Evolutionary conservation across 495 filamentous ascomycete genomes (phyloP), one percentile per base, ranked within the genome.

Genomic region (Aspergillus cristatus): DNA sequence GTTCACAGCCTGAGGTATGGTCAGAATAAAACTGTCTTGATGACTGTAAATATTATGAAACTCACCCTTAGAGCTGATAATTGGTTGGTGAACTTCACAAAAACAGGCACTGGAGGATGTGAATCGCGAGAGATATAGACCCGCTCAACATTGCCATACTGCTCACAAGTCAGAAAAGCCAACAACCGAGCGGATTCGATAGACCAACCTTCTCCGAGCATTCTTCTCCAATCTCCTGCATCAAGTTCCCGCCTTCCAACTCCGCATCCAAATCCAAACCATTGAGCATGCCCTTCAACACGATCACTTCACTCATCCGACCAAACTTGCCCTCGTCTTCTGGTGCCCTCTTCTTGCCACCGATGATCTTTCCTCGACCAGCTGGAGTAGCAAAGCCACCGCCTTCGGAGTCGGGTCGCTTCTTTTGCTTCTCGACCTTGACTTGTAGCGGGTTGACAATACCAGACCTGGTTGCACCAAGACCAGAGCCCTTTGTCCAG

Each of bases 191-290:
- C 20, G 15, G n/a, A n/a, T 22, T 11, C 17, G 18, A 25, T 28
- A n/a, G 32, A 47, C 63, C 35, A 46, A 79, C 74, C 74, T 88
- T 84, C 33, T 84, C 74, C 28, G 76, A 75, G 58, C 90, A 96
- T 57, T 91, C 86, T 41, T 94, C 85, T 14, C 91, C 91, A 54
- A 98, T 94, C 61, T 96, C 87, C 60, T 95, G 88, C 48, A 86
- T 75, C 45, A 98, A 55, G 0, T 81, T 84, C 10, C 81, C 81
- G 5, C 54, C 53, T 20, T 63, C 62, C 46, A 82, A 54, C 62
- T 96, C 93, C 1, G 60, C 64, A 35, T 75, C 70, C 22, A 90
- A 63, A 45, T 82, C 71, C 70, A 94, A 79, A 3, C 81, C 84
- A 40, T 90, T 78, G 2, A 94, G 62, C 86, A 96, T 95, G 6